Evolutionary conservation across 2,329 filamentous ascomycete genomes (phyloP).

Genomic region (Diaporthe citriasiana): DNA sequence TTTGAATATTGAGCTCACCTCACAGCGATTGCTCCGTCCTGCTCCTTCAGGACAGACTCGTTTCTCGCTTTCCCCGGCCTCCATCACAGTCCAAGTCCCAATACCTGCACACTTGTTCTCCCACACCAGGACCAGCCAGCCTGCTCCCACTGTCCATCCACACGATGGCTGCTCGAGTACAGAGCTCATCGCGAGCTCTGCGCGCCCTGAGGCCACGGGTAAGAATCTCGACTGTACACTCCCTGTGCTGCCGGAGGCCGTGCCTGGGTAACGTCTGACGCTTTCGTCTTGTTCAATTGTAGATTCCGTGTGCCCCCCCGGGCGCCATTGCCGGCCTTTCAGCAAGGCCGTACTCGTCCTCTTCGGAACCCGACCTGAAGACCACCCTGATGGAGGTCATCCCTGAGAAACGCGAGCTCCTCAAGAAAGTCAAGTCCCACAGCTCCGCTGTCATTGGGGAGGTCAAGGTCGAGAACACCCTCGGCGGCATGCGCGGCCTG

Average conservation of each 20-base stretch:
- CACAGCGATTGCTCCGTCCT: neutral
- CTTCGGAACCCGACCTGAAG: slow-evolving; percentile 90
- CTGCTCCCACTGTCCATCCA: neutral
- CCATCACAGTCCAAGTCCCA: neutral
- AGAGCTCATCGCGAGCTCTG: slow-evolving; percentile 39
- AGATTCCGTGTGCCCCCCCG: slow-evolving; percentile 50
- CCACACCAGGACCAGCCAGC: neutral
- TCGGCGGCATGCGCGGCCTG: slow-evolving; percentile 97
- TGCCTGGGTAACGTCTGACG: neutral
- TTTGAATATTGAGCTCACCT: neutral
- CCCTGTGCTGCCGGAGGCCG: neutral
- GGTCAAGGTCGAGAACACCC: slow-evolving; percentile 92
- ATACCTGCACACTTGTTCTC: neutral
- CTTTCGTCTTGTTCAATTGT: neutral
- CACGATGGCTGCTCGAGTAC: slow-evolving; percentile 39
- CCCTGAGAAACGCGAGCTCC: slow-evolving; percentile 90
- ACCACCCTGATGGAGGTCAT: slow-evolving; percentile 86
- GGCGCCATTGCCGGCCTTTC: slow-evolving; percentile 47
- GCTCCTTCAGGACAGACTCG: neutral
- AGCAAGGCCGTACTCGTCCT: slow-evolving; percentile 76
- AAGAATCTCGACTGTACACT: neutral
- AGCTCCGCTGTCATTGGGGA: slow-evolving; percentile 87
- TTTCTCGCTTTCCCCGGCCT: neutral
- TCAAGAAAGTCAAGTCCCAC: slow-evolving; percentile 93
- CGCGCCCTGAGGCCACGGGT: slow-evolving; percentile 33